Percentiles rank a stretch among this genome's conserved stretches.
phyloP scores from a whole-genome alignment of 176 grass and related monocot genomes.

The Carex parvula region DNA sequence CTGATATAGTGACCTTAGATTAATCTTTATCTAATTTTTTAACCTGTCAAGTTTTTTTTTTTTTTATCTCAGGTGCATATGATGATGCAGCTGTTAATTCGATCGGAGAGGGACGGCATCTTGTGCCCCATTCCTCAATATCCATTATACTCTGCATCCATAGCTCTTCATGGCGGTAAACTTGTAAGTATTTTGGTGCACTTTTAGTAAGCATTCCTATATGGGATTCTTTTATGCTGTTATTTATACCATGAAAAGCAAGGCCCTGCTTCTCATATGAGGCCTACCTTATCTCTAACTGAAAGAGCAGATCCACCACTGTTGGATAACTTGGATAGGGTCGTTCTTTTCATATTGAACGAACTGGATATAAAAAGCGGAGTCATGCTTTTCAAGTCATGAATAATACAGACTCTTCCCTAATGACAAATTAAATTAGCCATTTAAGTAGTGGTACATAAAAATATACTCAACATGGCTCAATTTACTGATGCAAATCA shows the following conservation, averaged over 20 bases:
- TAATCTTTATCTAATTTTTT: neutral
- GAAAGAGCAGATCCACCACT: neutral
- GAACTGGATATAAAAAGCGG: neutral
- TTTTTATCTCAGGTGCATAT: conserved; percentile 45
- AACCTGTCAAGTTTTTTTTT: neutral
- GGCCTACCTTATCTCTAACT: neutral
- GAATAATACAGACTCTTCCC: neutral
- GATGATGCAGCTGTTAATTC: conserved; percentile 69
- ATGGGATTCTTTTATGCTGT: neutral
- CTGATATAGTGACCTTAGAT: neutral
- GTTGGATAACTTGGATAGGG: neutral
- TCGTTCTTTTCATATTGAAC: neutral
- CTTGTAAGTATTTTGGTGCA: conserved; percentile 37
- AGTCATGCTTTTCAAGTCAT: neutral
- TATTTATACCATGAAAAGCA: neutral
- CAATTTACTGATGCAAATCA: neutral
- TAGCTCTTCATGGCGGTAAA: conserved; percentile 71
- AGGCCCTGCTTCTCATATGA: neutral
- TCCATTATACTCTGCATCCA: conserved; percentile 64
- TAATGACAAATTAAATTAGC: neutral
- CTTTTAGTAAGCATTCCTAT: neutral
- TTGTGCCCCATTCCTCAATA: conserved; percentile 73
- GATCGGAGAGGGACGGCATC: conserved; percentile 61
- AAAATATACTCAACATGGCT: neutral
- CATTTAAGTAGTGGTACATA: neutral